These are phyloP conservation scores for Ustilago loliicola DNA, from an alignment of 1,284 basidiomycete genomes.

Conservation along the genomic window DNA sequence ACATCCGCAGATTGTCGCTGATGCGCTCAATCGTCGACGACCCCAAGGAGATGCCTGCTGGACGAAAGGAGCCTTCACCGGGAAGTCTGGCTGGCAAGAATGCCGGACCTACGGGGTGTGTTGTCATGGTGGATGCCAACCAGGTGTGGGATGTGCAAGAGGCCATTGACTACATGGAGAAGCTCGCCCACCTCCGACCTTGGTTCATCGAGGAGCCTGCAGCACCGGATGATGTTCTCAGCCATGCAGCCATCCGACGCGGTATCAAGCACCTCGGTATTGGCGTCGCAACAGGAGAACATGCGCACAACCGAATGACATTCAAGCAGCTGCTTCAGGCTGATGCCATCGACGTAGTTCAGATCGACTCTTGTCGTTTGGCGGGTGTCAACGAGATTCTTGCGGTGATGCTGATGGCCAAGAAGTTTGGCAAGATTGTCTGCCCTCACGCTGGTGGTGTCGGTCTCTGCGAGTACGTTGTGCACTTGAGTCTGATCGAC, in stretches of 20 bases:
- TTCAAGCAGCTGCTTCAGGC: slow-evolving; percentile 96
- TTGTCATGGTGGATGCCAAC: slow-evolving; percentile 97
- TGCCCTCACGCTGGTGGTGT: slow-evolving; percentile 97
- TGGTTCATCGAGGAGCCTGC: slow-evolving; percentile 79
- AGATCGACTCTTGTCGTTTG: slow-evolving; percentile 93
- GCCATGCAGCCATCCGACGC: slow-evolving; percentile 84
- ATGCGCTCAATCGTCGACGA: slow-evolving; percentile 91
- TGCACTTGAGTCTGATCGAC: slow-evolving; percentile 79
- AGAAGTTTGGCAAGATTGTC: slow-evolving; percentile 78
- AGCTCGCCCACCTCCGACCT: slow-evolving; percentile 85
- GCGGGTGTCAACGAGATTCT: slow-evolving; percentile 94
- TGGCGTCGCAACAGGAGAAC: slow-evolving; percentile 94
- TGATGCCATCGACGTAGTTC: slow-evolving; percentile 92
- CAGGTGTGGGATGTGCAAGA: slow-evolving; percentile 96
- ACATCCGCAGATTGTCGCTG: slow-evolving; percentile 85
- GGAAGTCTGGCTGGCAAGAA: slow-evolving; percentile 78
- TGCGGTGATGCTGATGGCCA: slow-evolving; percentile 91
- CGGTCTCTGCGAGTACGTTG: slow-evolving; percentile 92
- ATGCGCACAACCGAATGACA: slow-evolving; percentile 91
- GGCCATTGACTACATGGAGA: slow-evolving; percentile 90
- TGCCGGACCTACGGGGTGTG: slow-evolving; percentile 90
- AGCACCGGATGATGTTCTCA: slow-evolving; percentile 51
- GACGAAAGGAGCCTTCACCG: slow-evolving; percentile 28
- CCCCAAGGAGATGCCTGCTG: slow-evolving; percentile 54
- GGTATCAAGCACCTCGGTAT: slow-evolving; percentile 85